Base-by-base conservation (phyloP, 140 eudicot genomes). In the Artemisia princeps region DNA sequence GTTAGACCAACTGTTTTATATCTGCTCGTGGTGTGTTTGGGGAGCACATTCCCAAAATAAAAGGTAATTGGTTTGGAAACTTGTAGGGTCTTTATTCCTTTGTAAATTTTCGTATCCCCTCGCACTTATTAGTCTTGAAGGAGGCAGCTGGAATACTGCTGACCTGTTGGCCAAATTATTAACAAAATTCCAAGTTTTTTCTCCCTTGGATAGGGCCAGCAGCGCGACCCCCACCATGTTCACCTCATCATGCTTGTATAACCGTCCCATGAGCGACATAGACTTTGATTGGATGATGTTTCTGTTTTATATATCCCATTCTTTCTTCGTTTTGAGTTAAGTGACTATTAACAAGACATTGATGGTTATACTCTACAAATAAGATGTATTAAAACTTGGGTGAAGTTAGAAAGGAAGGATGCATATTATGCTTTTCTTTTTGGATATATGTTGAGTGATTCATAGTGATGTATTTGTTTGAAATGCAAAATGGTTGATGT, bases 141-240 rank as follows among this genome's bases (percentile, higher is more conserved):
- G 49, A 55, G 62, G 80, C 72, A 70, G 80, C 80, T 70, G 80
- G 72, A 76, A 70, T 70, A 33, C 23, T 56, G 72, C 40, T 64
- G 28, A 70, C 62, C 70, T 51, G 68, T 60, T 37, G n/a, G 14
- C 50, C 30, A 55, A 55, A 70, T 76, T 70, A 76, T 76, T 49
- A 62, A 62, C 42, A 75, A 68, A 68, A 61, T 68, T 65, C 56
- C 74, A 75, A 15, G 15, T 45, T 65, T 50, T 24, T 51, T 62
- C 62, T 60, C 37, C 28, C 28, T 23, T 74, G 64, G 22, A 46
- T 74, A 74, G 60, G 72, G 65, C 64, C 55, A 56, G 37, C 59
- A 55, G 46, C 62, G 10, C 9, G 55, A 42, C 48, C 54, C 30
- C 42, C 48, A 72, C 62, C 68, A 60, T 53, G 23, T 6, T 5